Evolutionary conservation across 2,329 filamentous ascomycete genomes (phyloP), one percentile per base, ranked within the genome.

Genomic region (Pseudocercospora fuligena): DNA sequence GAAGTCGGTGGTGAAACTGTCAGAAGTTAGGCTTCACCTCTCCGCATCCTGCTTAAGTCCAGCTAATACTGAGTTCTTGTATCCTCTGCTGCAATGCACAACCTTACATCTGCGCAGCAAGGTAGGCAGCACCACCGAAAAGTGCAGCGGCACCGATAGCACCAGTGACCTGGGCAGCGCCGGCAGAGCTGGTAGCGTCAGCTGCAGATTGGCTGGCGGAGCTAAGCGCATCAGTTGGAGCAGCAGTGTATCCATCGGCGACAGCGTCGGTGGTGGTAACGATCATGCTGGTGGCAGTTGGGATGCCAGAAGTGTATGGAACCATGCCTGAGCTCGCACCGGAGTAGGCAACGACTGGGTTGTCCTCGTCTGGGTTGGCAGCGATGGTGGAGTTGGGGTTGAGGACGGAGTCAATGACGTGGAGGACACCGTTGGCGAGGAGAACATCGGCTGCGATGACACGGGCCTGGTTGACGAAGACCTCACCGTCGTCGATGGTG

Each of bases 351-450:
- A 85, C 82, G 0, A 80, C 74, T 19, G 65, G 47, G 16, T 65
- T 56, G 43, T 86, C 84, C 0, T 82, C 82, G 0, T 80, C 75
- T 16, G 81, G 80, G 16, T 78, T 74, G 1, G 82, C 73, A 23
- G 79, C 81, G 1, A 78, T 76, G 2, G 82, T 79, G 73, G 85
- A 84, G 69, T 80, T 76, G 11, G 86, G 85, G 79, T 89, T 89
- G 58, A 90, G 79, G 43, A 89, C 87, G 66, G 81, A 81, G 73
- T 90, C 87, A 12, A 82, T 82, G 36, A 87, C 84, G 68, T 87
- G 80, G 4, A 84, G 74, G 11, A 84, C 82, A 73, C 82, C 82
- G 64, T 81, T 81, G 12, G 79, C 74, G 61, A 83, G 71, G 11
- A 84, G 74, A 23, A 83, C 71, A 62, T 84, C 79, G 1, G 81